These are phyloP conservation scores for Musa troglodytarum DNA, from an alignment of 176 grass and related monocot genomes.

Conservation along the genomic window DNA sequence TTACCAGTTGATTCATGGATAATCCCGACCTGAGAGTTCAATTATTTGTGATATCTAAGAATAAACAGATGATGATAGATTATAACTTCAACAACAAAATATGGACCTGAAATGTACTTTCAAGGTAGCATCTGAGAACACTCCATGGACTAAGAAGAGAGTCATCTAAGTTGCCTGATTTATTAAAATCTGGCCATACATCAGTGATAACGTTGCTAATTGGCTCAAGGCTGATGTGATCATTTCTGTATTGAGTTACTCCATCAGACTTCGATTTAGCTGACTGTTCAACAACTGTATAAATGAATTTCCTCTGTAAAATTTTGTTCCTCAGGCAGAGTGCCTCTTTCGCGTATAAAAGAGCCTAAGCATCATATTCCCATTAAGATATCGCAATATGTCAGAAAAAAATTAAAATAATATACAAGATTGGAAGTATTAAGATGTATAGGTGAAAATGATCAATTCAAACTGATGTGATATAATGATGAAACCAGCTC, in stretches of 20 bases:
- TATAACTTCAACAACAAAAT: slow-evolving; percentile 6
- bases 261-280: slow-evolving; percentile 2
- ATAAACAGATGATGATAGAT: not conserved
- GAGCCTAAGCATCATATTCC: slow-evolving; percentile 43
- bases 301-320: slow-evolving; percentile 60
- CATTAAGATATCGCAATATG: not conserved
- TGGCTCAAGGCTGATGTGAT: slow-evolving; percentile 42
- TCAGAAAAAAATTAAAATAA: not conserved
- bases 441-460: not conserved
- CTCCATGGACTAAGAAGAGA: slow-evolving; percentile 64
- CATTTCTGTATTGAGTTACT: slow-evolving; percentile 17
- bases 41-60: not conserved
- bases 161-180: slow-evolving; percentile 28
- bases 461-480: too few relatives aligned
- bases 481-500: too few relatives aligned
- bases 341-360: slow-evolving; percentile 61
- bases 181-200: slow-evolving; percentile 49
- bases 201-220: slow-evolving; percentile 42
- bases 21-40: slow-evolving; percentile 36
- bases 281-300: slow-evolving; percentile 15
- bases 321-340: slow-evolving; percentile 55
- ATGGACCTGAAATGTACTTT: slow-evolving; percentile 92
- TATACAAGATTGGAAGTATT: not conserved
- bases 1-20: slow-evolving; percentile 67
- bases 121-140: slow-evolving; percentile 74